Percentiles rank a stretch among this genome's conserved stretches.
Conservation (phyloP, 225 moss, liverwort and hornwort genomes). For the Ulota crispa region DNA sequence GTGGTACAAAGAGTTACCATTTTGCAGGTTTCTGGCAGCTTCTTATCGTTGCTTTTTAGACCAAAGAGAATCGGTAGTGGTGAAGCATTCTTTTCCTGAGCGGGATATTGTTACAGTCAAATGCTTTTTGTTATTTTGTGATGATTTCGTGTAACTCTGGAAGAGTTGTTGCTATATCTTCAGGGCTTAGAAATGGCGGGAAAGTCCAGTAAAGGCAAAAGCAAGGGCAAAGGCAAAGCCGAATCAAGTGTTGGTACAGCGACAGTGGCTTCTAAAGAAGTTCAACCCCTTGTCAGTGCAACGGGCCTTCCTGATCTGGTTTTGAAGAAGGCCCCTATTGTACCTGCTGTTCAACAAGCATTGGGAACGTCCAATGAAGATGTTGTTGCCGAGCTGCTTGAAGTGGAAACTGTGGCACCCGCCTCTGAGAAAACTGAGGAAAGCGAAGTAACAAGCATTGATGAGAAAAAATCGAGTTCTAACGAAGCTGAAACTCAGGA, state of each 20-base stretch:
- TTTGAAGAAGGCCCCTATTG: slow-evolving; percentile 42
- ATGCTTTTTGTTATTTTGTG: neutral
- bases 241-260: slow-evolving; percentile 24
- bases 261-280: slow-evolving; percentile 33
- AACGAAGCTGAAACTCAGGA: slow-evolving; percentile 36
- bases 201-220: slow-evolving; percentile 70
- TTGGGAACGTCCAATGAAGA: slow-evolving; percentile 43
- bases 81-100: neutral
- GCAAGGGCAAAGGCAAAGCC: slow-evolving; percentile 75
- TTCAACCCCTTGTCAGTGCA: slow-evolving; percentile 47
- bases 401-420: slow-evolving; percentile 34
- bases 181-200: slow-evolving; percentile 79
- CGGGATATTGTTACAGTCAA: neutral
- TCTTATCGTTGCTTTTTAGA: neutral
- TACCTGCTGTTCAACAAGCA: slow-evolving; percentile 57
- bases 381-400: slow-evolving; percentile 22
- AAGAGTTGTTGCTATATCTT: slow-evolving; percentile 23
- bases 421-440: slow-evolving; percentile 18
- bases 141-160: neutral
- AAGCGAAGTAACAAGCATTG: slow-evolving; percentile 15
- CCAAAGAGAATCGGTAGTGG: neutral
- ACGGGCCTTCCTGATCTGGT: slow-evolving; percentile 58
- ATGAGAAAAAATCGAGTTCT: slow-evolving; percentile 24
- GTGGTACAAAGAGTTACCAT: neutral
- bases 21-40: neutral